Base-by-base conservation (phyloP, 495 filamentous ascomycete genomes). In the Hypoxylon lienhwacheense region DNA sequence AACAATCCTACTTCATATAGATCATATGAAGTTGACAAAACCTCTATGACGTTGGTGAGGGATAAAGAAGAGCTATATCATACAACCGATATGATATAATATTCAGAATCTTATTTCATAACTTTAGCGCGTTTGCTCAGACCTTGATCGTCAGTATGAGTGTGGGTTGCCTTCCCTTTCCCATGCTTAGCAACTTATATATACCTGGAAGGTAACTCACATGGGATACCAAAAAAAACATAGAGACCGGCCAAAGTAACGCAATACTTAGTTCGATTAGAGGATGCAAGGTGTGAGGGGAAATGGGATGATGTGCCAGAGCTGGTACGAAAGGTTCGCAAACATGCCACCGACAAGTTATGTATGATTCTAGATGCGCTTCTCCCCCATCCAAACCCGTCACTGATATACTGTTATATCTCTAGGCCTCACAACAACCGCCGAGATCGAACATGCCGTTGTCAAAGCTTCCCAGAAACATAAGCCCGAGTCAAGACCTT, bases 281-380 rank as follows among this genome's bases (percentile, higher is more conserved):
- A 97, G 65, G 80, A 82, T 59, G 89, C 90, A 57, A 87, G 93
- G 50, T 93, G 88, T 66, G 83, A 91, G 64, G 90, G 89, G 21
- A 84, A 81, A 63, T 98, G 93, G 93, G 80, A 88, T 53, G 87
- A 87, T 21, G 80, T 97, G n/a, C 87, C 87, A 21, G 93, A 97
- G 72, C 76, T 96, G 53, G 83, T 88, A 59, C 82, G 90, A 59
- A 97, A 98, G 72, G 81, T 97, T 53, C 86, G 83, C 61, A 97
- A 97, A 65, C 92, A 97, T 80, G 89, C 90, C 53, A 86, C 90
- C 35, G 84, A 91, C 24, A 84, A 87, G 63, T 80, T 80, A 67
- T 97, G 93, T 97, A 85, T 51, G 79, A 66, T 45, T 34, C 61
- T 54, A 54, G n/a, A 20, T 35, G 2, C 26, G 45, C 28, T 47